These are phyloP conservation scores for Pleurotus tuber-regium DNA, from an alignment of 768 basidiomycete species.

Conservation along the genomic window DNA sequence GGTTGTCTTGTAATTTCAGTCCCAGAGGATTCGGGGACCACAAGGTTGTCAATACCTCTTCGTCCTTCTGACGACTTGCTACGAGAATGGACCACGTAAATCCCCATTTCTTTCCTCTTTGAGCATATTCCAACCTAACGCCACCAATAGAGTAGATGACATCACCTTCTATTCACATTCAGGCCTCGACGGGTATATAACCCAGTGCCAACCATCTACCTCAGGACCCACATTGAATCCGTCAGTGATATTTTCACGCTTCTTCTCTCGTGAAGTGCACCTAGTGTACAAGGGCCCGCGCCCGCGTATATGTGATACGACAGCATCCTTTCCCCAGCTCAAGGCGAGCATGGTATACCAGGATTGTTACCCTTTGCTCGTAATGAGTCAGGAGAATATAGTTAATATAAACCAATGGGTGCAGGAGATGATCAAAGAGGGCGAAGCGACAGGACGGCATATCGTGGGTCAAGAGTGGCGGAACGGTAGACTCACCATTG, in stretches of 20 bases:
- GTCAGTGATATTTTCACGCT: constrained; percentile 56
- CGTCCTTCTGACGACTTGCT: constrained; percentile 48
- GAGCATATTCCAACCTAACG: background rate
- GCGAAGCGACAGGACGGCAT: constrained; percentile 34
- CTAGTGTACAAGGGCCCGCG: constrained; percentile 65
- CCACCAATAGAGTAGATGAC: constrained; percentile 45
- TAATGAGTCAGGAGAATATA: constrained; percentile 68
- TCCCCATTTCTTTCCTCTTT: background rate
- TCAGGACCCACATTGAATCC: constrained; percentile 33
- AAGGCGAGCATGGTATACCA: constrained; percentile 57
- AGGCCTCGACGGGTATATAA: constrained; percentile 61
- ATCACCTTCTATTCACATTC: constrained; percentile 44
- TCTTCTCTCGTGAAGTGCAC: constrained; percentile 58
- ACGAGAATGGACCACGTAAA: constrained; percentile 56
- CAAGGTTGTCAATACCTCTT: constrained; percentile 60
- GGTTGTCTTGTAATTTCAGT: constrained; percentile 57
- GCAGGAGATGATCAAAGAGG: background rate
- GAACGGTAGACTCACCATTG: constrained; percentile 46
- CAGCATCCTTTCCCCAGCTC: constrained; percentile 54
- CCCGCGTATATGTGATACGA: constrained; percentile 48
- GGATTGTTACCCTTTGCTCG: constrained; percentile 67
- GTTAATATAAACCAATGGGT: constrained; percentile 46
- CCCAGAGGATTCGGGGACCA: constrained; percentile 57
- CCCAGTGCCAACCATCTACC: constrained; percentile 30
- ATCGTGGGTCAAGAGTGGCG: constrained; percentile 53